A percentile compares a stretch with the other conserved stretches of the same genome.
These are phyloP conservation scores for Ustilago crameri DNA, from an alignment of 1,284 basidiomycete genomes.

Conservation along the genomic window DNA sequence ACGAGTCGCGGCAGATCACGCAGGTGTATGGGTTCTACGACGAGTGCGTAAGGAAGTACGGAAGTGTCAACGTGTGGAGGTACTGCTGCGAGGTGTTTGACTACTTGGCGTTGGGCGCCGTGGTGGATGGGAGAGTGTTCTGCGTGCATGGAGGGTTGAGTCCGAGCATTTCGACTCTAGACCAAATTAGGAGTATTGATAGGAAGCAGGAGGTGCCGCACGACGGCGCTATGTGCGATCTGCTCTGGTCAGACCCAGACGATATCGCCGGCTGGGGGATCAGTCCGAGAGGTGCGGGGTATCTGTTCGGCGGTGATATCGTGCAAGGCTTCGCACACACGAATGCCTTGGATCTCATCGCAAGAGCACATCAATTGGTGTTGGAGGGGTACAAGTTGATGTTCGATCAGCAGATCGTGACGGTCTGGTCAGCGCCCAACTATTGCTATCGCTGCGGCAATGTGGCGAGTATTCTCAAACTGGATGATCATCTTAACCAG, in stretches of 20 bases:
- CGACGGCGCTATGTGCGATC: slow-evolving; percentile 97
- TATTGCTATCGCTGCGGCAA: slow-evolving; percentile 81
- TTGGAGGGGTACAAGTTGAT: slow-evolving; percentile 98
- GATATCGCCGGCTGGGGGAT: slow-evolving; percentile 77
- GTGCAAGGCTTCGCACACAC: slow-evolving; percentile 88
- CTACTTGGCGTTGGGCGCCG: slow-evolving; percentile 90
- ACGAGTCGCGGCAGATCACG: slow-evolving; percentile 93
- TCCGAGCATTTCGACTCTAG: slow-evolving; percentile 59
- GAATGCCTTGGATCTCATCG: slow-evolving; percentile 93
- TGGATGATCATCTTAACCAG: slow-evolving; percentile 65
- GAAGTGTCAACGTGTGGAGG: slow-evolving; percentile 92
- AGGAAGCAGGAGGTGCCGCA: slow-evolving; percentile 99
- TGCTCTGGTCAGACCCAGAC: slow-evolving; percentile 98
- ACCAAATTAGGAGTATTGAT: slow-evolving; percentile 88
- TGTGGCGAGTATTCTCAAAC: slow-evolving; percentile 63
- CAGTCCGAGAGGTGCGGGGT: slow-evolving; percentile 95
- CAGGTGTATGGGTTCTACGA: slow-evolving; percentile 99
- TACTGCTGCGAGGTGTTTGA: slow-evolving; percentile 99
- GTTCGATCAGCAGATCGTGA: slow-evolving; percentile 95
- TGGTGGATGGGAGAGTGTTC: slow-evolving; percentile 93
- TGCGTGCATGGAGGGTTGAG: slow-evolving; percentile 93
- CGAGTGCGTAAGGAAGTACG: slow-evolving; percentile 96
- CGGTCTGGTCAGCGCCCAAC: slow-evolving; percentile 98
- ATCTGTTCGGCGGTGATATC: slow-evolving; percentile 91
- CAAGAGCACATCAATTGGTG: slow-evolving; percentile 94